Conservation (phyloP, 805 yeast genomes). For the Saccharomycopsis oosterbeekiorum region DNA sequence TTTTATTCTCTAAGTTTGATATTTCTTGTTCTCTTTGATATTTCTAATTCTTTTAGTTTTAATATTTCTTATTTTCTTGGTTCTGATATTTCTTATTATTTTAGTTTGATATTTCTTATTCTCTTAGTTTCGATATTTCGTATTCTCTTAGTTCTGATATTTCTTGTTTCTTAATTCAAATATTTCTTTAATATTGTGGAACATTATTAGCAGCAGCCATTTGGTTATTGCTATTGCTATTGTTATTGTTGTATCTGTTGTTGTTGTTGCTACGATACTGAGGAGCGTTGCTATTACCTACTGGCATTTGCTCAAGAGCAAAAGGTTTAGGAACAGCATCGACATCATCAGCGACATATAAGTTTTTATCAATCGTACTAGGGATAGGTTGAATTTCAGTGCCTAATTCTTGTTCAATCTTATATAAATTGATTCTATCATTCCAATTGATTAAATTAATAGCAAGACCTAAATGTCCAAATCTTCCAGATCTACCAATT, state of each 20-base stretch:
- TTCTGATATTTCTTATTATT: too few species aligned
- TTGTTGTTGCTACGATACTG: slow-evolving; percentile 18
- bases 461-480: slow-evolving; percentile 96
- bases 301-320: slow-evolving; percentile 54
- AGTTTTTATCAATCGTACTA: slow-evolving; percentile 74
- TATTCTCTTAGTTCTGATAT: neutral
- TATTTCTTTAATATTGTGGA: neutral
- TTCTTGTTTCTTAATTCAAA: neutral
- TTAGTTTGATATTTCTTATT: too few species aligned
- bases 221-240: slow-evolving; percentile 18
- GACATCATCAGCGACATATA: slow-evolving; percentile 76
- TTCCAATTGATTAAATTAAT: slow-evolving; percentile 95
- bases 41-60: too few species aligned
- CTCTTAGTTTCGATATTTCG: too few species aligned
- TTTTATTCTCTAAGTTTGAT: too few species aligned
- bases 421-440: slow-evolving; percentile 86
- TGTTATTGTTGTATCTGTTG: slow-evolving; percentile 22
- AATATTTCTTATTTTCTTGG: neutral
- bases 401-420: slow-evolving; percentile 94
- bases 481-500: slow-evolving; percentile 98
- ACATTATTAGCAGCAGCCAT: neutral
- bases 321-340: slow-evolving; percentile 81
- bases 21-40: too few species aligned
- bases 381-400: slow-evolving; percentile 97
- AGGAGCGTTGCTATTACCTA: slow-evolving; percentile 28